phyloP scores from a whole-genome alignment of 2,329 filamentous ascomycete species.

The Xylaria sp. region DNA sequence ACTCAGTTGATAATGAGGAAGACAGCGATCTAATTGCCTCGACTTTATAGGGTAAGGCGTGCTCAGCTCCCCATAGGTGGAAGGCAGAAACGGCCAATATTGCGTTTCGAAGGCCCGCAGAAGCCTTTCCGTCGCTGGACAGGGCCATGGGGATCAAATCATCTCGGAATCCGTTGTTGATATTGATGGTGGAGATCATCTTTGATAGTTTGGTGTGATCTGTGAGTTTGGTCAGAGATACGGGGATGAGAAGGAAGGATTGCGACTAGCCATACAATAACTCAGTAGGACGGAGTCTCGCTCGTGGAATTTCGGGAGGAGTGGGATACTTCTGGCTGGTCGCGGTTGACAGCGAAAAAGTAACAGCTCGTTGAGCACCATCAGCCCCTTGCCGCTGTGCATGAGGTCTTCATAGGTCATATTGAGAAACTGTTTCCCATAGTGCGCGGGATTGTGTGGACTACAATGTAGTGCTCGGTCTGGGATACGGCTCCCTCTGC shows the following conservation, averaged over 20 bases:
- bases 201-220: slow-evolving; percentile 55
- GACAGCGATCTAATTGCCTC: slow-evolving; percentile 55
- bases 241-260: neutral
- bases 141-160: slow-evolving; percentile 60
- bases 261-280: slow-evolving; percentile 46
- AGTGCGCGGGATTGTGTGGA: slow-evolving; percentile 45
- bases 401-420: slow-evolving; percentile 54
- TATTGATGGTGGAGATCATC: slow-evolving; percentile 61
- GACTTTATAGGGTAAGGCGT: slow-evolving; percentile 57
- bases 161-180: slow-evolving; percentile 59
- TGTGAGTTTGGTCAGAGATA: slow-evolving; percentile 42
- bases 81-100: slow-evolving; percentile 59
- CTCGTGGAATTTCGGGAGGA: slow-evolving; percentile 47
- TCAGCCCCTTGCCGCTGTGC: slow-evolving; percentile 48
- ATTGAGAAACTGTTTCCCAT: slow-evolving; percentile 55
- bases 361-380: slow-evolving; percentile 42
- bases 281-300: slow-evolving; percentile 47
- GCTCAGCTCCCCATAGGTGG: slow-evolving; percentile 54
- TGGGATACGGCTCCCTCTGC: slow-evolving; percentile 48
- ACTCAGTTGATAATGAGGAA: slow-evolving; percentile 51
- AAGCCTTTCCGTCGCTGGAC: slow-evolving; percentile 49
- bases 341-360: slow-evolving; percentile 45
- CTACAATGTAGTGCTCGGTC: slow-evolving; percentile 49
- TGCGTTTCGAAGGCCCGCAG: slow-evolving; percentile 55
- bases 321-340: slow-evolving; percentile 45